Evolutionary conservation across 345 rosid genomes (phyloP).

Genomic region (Ceriops zippeliana): DNA sequence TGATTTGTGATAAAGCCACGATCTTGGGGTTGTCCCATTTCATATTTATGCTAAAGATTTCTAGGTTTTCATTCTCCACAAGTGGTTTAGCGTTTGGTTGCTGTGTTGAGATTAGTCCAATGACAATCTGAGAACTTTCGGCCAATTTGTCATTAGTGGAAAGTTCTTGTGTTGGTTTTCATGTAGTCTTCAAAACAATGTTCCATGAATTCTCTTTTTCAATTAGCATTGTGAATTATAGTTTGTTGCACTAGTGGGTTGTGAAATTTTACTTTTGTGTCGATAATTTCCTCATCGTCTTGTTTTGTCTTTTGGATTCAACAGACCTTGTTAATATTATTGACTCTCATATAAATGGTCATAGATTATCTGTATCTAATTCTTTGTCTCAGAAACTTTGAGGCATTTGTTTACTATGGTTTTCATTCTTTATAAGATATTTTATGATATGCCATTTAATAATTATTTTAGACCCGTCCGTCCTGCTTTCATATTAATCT

Average conservation of each 20-base stretch:
- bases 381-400: background rate
- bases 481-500: background rate
- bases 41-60: background rate
- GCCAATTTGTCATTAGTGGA: background rate
- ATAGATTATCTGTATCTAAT: background rate
- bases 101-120: background rate
- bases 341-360: background rate
- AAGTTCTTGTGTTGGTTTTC: background rate
- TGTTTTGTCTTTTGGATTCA: slow-evolving; percentile 11
- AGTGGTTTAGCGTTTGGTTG: background rate
- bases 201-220: slow-evolving; percentile 3
- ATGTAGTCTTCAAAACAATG: background rate
- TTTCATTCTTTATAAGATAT: background rate
- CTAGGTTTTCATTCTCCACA: background rate
- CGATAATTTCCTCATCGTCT: background rate
- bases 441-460: background rate
- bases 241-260: background rate
- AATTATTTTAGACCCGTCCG: too few species aligned
- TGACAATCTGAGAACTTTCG: background rate
- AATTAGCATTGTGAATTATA: background rate
- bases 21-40: slow-evolving; percentile 1
- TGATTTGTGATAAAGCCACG: background rate
- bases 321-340: background rate
- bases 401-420: background rate
- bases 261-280: background rate